phyloP scores from a whole-genome alignment of 2,329 filamentous ascomycete species.

The Colletotrichum graminicola region DNA sequence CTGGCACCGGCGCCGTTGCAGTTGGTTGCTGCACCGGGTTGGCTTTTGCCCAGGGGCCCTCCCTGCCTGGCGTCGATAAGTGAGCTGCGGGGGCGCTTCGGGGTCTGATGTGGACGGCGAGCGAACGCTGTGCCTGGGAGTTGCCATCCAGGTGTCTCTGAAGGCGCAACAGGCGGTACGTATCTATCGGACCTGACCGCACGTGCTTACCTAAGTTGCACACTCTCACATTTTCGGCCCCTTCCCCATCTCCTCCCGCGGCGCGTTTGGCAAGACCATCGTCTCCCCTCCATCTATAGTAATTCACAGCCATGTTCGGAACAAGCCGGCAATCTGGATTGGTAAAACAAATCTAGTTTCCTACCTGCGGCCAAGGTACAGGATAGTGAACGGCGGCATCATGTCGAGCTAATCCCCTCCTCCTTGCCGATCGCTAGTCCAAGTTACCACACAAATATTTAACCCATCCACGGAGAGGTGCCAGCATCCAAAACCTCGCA shows the following conservation, averaged over 20 bases:
- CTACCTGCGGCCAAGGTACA: not conserved
- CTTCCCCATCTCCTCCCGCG: slow-evolving; percentile 7
- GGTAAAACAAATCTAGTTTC: not conserved
- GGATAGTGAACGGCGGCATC: not conserved
- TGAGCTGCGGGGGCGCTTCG: slow-evolving; percentile 37
- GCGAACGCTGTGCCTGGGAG: slow-evolving; percentile 9
- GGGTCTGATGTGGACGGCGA: slow-evolving; percentile 24
- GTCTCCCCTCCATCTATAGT: not conserved
- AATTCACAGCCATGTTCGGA: not conserved
- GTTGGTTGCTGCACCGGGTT: slow-evolving; percentile 36
- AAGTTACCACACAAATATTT: not conserved
- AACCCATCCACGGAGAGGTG: not conserved
- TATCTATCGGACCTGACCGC: not conserved
- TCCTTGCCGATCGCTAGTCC: not conserved
- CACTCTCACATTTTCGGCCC: slow-evolving; percentile 1
- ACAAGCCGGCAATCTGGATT: not conserved
- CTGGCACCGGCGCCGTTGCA: slow-evolving; percentile 11
- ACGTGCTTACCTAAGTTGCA: slow-evolving; percentile 1
- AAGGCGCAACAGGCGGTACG: slow-evolving; percentile 24
- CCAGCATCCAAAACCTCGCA: not conserved
- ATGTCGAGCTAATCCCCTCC: not conserved
- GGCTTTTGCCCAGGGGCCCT: slow-evolving; percentile 27
- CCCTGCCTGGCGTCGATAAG: slow-evolving; percentile 26
- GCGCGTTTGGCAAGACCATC: not conserved
- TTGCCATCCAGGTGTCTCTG: slow-evolving; percentile 10